These are phyloP conservation scores for Nothomitra cinnamomea DNA, from an alignment of 2,329 filamentous ascomycete genomes.

Conservation along the genomic window DNA sequence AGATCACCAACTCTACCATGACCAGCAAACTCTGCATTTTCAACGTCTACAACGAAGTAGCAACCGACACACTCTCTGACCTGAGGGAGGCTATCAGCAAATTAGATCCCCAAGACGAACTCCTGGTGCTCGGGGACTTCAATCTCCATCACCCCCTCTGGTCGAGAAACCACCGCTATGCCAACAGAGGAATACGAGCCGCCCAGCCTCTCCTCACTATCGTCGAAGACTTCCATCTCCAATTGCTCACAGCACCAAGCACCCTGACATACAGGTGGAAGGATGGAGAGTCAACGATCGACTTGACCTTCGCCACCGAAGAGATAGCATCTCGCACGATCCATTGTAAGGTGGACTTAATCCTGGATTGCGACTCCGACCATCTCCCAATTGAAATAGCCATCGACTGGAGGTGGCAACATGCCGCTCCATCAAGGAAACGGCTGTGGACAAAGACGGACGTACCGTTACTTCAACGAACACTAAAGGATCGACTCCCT, in stretches of 20 bases:
- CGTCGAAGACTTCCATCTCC: conserved; percentile 9
- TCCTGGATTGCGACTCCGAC: conserved; percentile 15
- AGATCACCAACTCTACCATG: conserved; percentile 4
- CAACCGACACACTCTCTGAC: conserved; percentile 6
- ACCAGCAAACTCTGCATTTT: conserved; percentile 6
- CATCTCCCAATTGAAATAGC: conserved; percentile 13
- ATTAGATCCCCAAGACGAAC: conserved; percentile 8
- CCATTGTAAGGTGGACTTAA: conserved; percentile 8
- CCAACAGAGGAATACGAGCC: conserved; percentile 4
- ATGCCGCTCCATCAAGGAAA: conserved; percentile 6
- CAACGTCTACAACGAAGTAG: conserved; percentile 11
- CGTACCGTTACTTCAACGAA: conserved; percentile 8
- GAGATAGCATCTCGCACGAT: conserved; percentile 7
- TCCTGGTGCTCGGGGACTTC: conserved; percentile 11
- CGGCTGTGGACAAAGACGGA: conserved; percentile 11
- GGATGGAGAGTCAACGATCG: conserved; percentile 9
- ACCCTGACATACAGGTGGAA: conserved; percentile 8
- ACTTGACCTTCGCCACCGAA: conserved; percentile 10
- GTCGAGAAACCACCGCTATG: conserved; percentile 8
- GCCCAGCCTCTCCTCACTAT: conserved; percentile 10
- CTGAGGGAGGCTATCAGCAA: conserved; percentile 7
- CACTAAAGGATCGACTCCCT: conserved; percentile 6
- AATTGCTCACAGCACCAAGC: conserved; percentile 9
- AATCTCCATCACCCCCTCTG: conserved; percentile 13
- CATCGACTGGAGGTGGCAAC: conserved; percentile 13